Evolutionary conservation across 768 basidiomycete species (phyloP), one percentile per base, ranked within the genome.

Genomic region (Panellus pusillus): DNA sequence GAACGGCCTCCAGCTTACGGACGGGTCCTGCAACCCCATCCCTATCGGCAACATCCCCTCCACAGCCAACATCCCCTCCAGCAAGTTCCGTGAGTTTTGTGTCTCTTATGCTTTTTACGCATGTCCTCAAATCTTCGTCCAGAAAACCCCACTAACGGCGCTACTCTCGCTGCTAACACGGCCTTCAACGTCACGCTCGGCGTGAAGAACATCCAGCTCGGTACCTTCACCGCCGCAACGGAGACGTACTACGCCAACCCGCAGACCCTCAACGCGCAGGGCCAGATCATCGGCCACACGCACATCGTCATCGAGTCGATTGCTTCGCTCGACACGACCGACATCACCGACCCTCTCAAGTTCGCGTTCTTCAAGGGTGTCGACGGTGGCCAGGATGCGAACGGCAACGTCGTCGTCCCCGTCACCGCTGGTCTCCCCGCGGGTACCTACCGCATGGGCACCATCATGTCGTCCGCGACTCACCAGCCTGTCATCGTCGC

Each of bases 361-460:
- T 86, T 85, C 59, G 72, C 74, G 1, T 83, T 86, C 68, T 86
- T 86, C 81, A 64, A 75, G 71, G 76, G 77, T 37, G 62, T 83
- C 62, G 75, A 81, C 57, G 70, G 50, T 8, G 68, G 71, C 2
- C 31, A 35, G 40, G 79, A 79, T 55, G 67, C 55, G 45, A 70
- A 72, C 52, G 86, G 84, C 39, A 61, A 78, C 1, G 71, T 87
- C 11, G 69, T 72, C 6, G 77, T 79, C 19, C 66, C 68, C 47
- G 82, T 91, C 31, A 70, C 75, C 1, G 68, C 67, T 18, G 86
- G 86, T 56, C 69, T 88, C 20, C 75, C 83, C 31, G 77, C 74
- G 11, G 84, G 85, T 43, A 64, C 71, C 28, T 89, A 91, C 71
- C 73, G 77, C 53, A 64, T 86, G 19, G 75, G 79, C 55, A 79